Evolutionary conservation across 1,284 basidiomycete species (phyloP).

Genomic region (Leccinum huronense): DNA sequence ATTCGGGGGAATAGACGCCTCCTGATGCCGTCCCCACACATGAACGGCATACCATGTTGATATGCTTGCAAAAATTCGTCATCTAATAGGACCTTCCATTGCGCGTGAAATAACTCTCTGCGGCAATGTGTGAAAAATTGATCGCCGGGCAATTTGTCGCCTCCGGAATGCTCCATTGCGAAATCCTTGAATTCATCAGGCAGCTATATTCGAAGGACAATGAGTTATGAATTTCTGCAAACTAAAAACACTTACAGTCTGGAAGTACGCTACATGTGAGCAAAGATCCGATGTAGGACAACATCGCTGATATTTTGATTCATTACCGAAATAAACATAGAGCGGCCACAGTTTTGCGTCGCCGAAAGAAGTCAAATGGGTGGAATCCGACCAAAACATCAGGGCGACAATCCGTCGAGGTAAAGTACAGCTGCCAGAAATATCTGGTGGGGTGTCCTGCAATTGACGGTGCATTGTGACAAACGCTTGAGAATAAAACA

Average conservation of each 20-base stretch:
- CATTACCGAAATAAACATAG: background rate
- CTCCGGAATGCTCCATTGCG: background rate
- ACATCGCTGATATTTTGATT: background rate
- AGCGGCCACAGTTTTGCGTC: too few relatives aligned
- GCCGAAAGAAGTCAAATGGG: too few relatives aligned
- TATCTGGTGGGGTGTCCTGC: background rate
- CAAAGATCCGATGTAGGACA: background rate
- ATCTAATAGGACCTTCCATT: background rate
- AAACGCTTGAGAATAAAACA: background rate
- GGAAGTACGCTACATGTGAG: background rate
- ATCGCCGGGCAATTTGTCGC: background rate
- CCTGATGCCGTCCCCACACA: background rate
- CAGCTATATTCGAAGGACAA: background rate
- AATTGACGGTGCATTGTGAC: background rate
- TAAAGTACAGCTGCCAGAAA: too few relatives aligned
- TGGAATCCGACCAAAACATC: too few relatives aligned
- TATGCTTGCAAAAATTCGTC: background rate
- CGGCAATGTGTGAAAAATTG: background rate
- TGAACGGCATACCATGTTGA: background rate
- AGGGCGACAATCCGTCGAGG: too few relatives aligned
- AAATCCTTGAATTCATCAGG: background rate
- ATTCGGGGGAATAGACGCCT: background rate
- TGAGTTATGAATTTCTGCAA: background rate
- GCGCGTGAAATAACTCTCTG: background rate
- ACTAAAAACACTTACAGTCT: background rate